These are phyloP conservation scores for Pythium volutum DNA, from an alignment of 352 stramenopile genomes.

Conservation along the genomic window DNA sequence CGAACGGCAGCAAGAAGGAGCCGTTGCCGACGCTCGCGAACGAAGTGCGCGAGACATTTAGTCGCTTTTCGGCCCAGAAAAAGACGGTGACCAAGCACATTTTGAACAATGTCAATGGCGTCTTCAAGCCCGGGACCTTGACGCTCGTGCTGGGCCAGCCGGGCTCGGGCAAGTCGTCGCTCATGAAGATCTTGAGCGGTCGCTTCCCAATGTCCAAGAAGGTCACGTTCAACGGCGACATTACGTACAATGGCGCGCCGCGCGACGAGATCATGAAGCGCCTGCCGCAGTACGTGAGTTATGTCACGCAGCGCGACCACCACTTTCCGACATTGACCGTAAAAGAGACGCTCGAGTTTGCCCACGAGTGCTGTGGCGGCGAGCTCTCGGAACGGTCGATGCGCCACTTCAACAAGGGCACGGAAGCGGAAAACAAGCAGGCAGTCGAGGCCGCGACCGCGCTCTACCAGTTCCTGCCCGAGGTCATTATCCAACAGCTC, in stretches of 20 bases:
- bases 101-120: slow-evolving; percentile 23
- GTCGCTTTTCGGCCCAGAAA: background rate
- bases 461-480: slow-evolving; percentile 23
- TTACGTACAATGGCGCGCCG: slow-evolving; percentile 50
- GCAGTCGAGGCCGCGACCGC: slow-evolving; percentile 16
- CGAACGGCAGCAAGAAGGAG: background rate
- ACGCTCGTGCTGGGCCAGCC: slow-evolving; percentile 26
- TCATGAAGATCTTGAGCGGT: slow-evolving; percentile 54
- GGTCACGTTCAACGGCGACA: slow-evolving; percentile 34
- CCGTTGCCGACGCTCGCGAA: slow-evolving; percentile 19
- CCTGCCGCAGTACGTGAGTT: slow-evolving; percentile 45
- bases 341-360: slow-evolving; percentile 33
- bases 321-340: slow-evolving; percentile 30
- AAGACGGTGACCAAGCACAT: slow-evolving; percentile 25
- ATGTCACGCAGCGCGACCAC: slow-evolving; percentile 32
- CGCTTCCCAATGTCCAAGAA: slow-evolving; percentile 47
- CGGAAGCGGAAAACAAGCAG: slow-evolving; percentile 29
- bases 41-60: background rate
- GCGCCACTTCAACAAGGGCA: slow-evolving; percentile 29
- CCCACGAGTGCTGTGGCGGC: slow-evolving; percentile 21
- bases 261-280: slow-evolving; percentile 32
- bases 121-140: slow-evolving; percentile 31
- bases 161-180: slow-evolving; percentile 31
- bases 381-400: slow-evolving; percentile 23
- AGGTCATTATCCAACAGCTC: slow-evolving; percentile 38